Base-by-base conservation (phyloP, 164 flowering plant species). In the Tinospora cordifolia region DNA sequence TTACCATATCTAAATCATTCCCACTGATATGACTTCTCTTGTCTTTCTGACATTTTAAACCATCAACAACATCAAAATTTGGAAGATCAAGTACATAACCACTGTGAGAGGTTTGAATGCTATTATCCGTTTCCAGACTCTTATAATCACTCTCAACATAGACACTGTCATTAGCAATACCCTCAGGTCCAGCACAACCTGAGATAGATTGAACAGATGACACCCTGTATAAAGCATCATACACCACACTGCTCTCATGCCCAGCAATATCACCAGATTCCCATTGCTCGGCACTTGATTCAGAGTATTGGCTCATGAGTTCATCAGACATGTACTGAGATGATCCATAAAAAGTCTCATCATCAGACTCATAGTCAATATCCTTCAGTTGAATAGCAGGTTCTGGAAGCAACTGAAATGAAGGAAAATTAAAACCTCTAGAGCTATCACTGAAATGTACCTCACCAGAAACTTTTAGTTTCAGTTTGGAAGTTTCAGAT, bases 201-300 rank as follows among this genome's bases (percentile, higher is more conserved):
- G 89, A 81, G 71, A 82, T 70, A 44, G 86, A 84, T 68, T 84
- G 86, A 47, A 70, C 21, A 25, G 88, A 79, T 34, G 90, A 79
- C 68, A 82, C 78, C 77, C 87, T 77, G 65, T 79, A 69, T 57
- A 87, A 74, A 51, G 83, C 81, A 75, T 85, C 89, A 80, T 88
- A 83, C 39, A 81, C 47, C 26, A 77, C 84, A 36, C 75, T 80
- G 38, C 83, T 84, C 54, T 79, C 78, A 71, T 75, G 77, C 74
- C 73, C 78, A 27, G 78, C 78, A 12, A 81, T 72, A 73, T 79
- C 90, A 30, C 77, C 75, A 69, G 83, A 84, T 73, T 85, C 92
- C 96, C 97, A 93, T 72, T 80, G 81, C 75, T 91, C 96, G 49
- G 98, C 89, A 73, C 84, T 81, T 54, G 90, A 84, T 25, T 86